phyloP scores from a whole-genome alignment of 2,329 filamentous ascomycete genomes.

The Seiridium unicorne region DNA sequence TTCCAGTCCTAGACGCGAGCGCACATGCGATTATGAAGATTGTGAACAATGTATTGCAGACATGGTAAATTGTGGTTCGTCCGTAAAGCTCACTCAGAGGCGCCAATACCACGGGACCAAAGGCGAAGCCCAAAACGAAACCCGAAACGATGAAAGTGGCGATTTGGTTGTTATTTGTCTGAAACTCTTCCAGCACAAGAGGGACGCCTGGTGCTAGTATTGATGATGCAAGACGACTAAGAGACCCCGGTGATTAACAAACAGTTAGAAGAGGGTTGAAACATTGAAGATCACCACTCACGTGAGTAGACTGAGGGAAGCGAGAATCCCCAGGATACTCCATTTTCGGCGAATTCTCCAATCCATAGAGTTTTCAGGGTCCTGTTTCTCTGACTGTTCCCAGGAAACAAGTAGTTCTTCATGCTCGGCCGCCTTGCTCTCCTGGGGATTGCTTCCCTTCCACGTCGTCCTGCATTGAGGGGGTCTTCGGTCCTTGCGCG shows the following conservation, averaged over 20 bases:
- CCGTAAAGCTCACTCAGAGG: conserved; percentile 59
- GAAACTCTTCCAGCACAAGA: background rate
- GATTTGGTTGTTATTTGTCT: background rate
- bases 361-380: background rate
- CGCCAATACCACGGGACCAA: conserved; percentile 53
- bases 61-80: conserved; percentile 45
- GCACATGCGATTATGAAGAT: conserved; percentile 44
- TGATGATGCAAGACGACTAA: background rate
- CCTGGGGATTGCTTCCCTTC: background rate
- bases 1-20: conserved; percentile 43
- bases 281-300: background rate
- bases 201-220: background rate
- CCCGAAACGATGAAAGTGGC: background rate
- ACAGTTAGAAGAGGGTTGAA: background rate
- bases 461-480: background rate
- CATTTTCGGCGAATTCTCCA: background rate
- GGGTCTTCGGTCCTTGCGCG: background rate
- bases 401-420: background rate
- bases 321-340: background rate
- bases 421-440: background rate
- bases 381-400: background rate
- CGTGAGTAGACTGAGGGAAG: background rate
- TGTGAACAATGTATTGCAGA: conserved; percentile 43
- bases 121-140: conserved; percentile 9
- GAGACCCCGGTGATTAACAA: background rate